A percentile compares a stretch with the other conserved stretches of the same genome.
Conservation (phyloP, 2,329 filamentous ascomycete species). For the Diplodia mutila region DNA sequence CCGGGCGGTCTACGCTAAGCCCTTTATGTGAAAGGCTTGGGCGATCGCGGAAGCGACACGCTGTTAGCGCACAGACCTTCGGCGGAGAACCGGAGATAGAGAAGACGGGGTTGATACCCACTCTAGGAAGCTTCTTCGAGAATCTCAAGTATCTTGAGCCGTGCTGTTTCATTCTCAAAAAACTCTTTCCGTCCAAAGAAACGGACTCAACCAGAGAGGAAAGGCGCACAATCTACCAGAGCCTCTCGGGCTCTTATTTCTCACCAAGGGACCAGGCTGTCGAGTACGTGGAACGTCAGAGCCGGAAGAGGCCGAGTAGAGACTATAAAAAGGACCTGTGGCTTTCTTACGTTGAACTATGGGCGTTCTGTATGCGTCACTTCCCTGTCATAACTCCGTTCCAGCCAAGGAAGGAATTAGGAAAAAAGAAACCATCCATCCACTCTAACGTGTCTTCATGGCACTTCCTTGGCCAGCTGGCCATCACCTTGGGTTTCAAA, state of each 20-base stretch:
- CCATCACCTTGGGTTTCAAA: background rate
- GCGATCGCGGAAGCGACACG: too few relatives aligned
- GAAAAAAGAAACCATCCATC: background rate
- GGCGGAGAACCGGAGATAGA: too few relatives aligned
- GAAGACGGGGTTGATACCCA: constrained; percentile 28
- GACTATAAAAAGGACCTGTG: constrained; percentile 9
- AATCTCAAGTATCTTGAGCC: constrained; percentile 31
- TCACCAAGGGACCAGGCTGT: constrained; percentile 3
- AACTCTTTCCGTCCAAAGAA: constrained; percentile 14
- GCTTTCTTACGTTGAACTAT: constrained; percentile 24
- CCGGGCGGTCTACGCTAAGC: too few relatives aligned
- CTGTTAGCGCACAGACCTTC: too few relatives aligned
- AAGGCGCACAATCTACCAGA: constrained; percentile 25
- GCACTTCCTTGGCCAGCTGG: background rate
- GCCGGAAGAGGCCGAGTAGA: background rate
- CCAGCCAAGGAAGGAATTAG: constrained; percentile 12
- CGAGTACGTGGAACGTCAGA: constrained; percentile 18
- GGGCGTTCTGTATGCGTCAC: constrained; percentile 29
- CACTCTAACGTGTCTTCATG: background rate
- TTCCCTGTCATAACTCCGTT: constrained; percentile 28
- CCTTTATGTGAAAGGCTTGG: too few relatives aligned
- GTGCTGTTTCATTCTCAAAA: constrained; percentile 28
- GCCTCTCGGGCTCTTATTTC: constrained; percentile 29
- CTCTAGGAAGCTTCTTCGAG: constrained; percentile 29
- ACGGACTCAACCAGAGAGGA: too few relatives aligned